Evolutionary conservation across 31 red algal species (phyloP).

Genomic region (Bonnemaisonia californica): DNA sequence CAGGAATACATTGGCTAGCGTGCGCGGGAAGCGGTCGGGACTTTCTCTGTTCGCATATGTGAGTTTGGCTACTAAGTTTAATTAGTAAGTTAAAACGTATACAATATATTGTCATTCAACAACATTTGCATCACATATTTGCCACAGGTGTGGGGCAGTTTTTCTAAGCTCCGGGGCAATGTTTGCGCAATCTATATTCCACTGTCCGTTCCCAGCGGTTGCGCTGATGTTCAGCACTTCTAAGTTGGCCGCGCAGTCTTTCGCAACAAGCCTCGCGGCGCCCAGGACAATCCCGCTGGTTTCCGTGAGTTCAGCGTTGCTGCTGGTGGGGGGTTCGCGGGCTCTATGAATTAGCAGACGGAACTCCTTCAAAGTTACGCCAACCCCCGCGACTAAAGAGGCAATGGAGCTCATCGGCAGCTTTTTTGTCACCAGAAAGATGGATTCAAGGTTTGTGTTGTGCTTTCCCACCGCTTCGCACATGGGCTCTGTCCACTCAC

Average conservation of each 20-base stretch:
- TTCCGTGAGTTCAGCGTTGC: not conserved
- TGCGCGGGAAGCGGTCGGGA: too few species aligned
- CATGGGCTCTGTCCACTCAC: constrained; percentile 59
- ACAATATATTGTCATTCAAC: constrained; percentile 19
- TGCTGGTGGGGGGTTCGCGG: not conserved
- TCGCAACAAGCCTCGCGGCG: constrained; percentile 50
- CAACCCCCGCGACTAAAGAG: constrained; percentile 11
- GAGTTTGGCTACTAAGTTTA: not conserved
- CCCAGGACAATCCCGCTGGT: constrained; percentile 33
- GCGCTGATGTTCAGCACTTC: constrained; percentile 60
- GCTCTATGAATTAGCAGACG: constrained; percentile 45
- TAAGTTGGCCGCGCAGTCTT: constrained; percentile 46
- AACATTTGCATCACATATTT: constrained; percentile 41
- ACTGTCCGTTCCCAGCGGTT: constrained; percentile 14
- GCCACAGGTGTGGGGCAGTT: constrained; percentile 52
- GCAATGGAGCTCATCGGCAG: constrained; percentile 28
- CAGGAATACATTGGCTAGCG: too few species aligned
- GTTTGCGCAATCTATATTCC: constrained; percentile 46
- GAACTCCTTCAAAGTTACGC: constrained; percentile 50
- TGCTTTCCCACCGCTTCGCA: constrained; percentile 45
- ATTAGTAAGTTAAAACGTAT: not conserved
- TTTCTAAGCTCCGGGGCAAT: constrained; percentile 43
- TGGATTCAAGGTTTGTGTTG: constrained; percentile 57
- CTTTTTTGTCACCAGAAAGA: constrained; percentile 53
- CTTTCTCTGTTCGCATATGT: not conserved